Evolutionary conservation across 495 filamentous ascomycete genomes (phyloP), one percentile per base, ranked within the genome.

Genomic region (Glutinoglossum americanum): DNA sequence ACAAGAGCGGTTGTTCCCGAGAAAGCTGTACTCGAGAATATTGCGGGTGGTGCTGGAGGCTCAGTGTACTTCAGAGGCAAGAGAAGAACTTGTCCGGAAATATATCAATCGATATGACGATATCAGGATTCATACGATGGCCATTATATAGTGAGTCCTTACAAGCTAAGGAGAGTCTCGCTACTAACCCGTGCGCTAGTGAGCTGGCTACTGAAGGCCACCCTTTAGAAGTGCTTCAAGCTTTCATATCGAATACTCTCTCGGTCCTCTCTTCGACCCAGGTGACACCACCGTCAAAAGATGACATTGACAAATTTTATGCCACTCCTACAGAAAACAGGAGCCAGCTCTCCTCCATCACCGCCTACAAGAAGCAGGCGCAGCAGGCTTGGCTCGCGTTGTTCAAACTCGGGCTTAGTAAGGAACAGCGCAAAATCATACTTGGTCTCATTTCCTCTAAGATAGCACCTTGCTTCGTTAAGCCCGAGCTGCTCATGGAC

Each of bases 401-500:
- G 28, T 78, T 99, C 55, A 73, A 75, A n/a, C 67, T 81, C 58
- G 74, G 75, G 54, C 70, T 89, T 65, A 70, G 71, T 63, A 76
- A 75, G 51, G 75, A 80, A n/a, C 84, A 92, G 61, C 81, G 84
- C 55, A 99, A 97, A 68, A 70, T 74, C 35, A 71, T 94, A 0
- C 72, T 99, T 28, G 74, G 79, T 19, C 73, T 81, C 54, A 83
- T 94, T 74, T 75, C 85, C 4, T 73, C 74, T 59, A 78, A 74
- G 21, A 89, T 97, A 56, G 82, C 84, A 51, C 89, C 92, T 0
- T 90, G 85, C 84, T 94, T 97, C 69, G 76, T 69, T 35, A 81
- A 84, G 37, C 80, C 84, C 6, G 88, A 95, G 64, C 73, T 90
- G 8, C 75, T 99, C n/a, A 89, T 96, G 82, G 93, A 99, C 71